These are phyloP conservation scores for Boletus rubroflammeus DNA, from an alignment of 768 basidiomycete genomes.

Conservation along the genomic window DNA sequence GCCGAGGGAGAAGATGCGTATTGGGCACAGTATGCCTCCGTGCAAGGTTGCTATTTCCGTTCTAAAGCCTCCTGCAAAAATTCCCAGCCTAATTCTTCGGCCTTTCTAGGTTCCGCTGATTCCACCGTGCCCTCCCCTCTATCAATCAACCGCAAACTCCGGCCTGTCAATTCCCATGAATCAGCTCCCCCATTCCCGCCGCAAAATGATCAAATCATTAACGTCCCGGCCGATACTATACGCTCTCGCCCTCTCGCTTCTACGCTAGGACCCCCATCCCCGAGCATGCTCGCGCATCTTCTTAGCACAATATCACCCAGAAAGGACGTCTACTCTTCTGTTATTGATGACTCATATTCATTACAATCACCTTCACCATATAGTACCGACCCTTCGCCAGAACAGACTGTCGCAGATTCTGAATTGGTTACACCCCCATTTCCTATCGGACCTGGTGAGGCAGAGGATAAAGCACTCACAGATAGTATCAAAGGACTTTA, in stretches of 20 bases:
- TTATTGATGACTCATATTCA: slow-evolving; percentile 6
- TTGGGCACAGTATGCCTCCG: slow-evolving; percentile 68
- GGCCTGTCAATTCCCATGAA: slow-evolving; percentile 5
- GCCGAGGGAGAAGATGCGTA: slow-evolving; percentile 55
- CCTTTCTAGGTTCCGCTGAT: slow-evolving; percentile 58
- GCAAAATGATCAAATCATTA: slow-evolving; percentile 7
- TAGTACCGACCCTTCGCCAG: slow-evolving; percentile 8
- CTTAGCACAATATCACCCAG: slow-evolving; percentile 27
- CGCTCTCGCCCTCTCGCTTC: slow-evolving; percentile 10
- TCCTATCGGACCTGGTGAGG: slow-evolving; percentile 4
- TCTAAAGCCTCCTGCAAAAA: slow-evolving; percentile 11
- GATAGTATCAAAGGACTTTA: slow-evolving; percentile 56
- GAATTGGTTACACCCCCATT: slow-evolving; percentile 24
- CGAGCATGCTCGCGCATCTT: slow-evolving; percentile 22
- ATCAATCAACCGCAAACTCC: slow-evolving; percentile 29
- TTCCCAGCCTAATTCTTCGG: slow-evolving; percentile 2
- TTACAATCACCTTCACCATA: slow-evolving; percentile 6
- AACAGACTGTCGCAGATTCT: slow-evolving; percentile 20
- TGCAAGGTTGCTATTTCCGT: slow-evolving; percentile 51
- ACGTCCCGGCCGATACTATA: slow-evolving; percentile 19
- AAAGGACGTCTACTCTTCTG: slow-evolving; percentile 13
- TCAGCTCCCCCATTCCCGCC: not conserved
- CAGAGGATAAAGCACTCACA: slow-evolving; percentile 42
- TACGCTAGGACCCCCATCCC: slow-evolving; percentile 25
- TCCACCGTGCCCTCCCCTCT: slow-evolving; percentile 61